Evolutionary conservation across 306 rosid species (phyloP), one percentile per base, ranked within the genome.

Genomic region (Quercus berberidifolia): DNA sequence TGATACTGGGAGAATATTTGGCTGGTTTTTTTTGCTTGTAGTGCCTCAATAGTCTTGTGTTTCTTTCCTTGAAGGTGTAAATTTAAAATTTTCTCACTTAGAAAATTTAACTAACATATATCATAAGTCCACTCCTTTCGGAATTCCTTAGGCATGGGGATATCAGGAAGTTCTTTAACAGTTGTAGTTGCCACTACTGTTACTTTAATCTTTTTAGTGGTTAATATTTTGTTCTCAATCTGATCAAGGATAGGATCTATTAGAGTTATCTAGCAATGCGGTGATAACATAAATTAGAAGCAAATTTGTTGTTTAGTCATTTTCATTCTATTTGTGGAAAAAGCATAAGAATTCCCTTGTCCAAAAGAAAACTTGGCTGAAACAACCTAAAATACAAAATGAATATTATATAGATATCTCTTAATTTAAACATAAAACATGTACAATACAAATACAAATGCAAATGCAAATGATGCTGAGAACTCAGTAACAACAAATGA

Each of bases 81-180:
- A 46, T 52, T 65, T 75, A 85, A 80, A 38, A 0, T 60, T 1
- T 0, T 21, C 77, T 73, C 82, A 1, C 78, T 9, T 1, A 18
- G 0, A 12, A 67, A 31, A 52, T 49, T 88, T 72, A 90, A 58
- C 30, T 75, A 78, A 79, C 89, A 88, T 25, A 88, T 64, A 33
- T 84, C 85, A 35, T 87, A 87, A 35, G 75, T 75, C 92, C 91
- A 88, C 79, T 79, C 84, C 76, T 85, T 88, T 71, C 76, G 88
- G 30, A 86, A 77, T 20, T 75, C 65, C 74, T 65, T 59, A 18
- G 82, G 74, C 19, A 62, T 59, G 41, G 28, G 79, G 18, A 56
- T 73, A 57, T 62, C 43, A 26, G 78, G 70, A 79, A 75, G 4
- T 77, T 81, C 88, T 52, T 31, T 74, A 28, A 19, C 26, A 60